Evolutionary conservation across 2,329 filamentous ascomycete genomes (phyloP).

Genomic region (Fusarium pseudocircinatum): DNA sequence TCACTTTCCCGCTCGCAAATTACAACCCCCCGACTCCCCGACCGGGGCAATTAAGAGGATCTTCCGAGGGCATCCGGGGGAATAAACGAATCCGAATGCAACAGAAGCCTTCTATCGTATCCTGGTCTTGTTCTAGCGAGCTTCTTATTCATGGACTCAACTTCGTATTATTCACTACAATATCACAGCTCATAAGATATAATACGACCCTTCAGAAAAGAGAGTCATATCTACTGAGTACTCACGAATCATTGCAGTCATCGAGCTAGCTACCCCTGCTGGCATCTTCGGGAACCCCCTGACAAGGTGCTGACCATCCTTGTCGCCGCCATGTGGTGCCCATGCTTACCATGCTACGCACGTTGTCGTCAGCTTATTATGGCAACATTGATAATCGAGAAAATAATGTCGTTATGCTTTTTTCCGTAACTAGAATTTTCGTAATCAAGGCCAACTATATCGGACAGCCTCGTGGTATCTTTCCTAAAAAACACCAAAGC

Average conservation of each 20-base stretch:
- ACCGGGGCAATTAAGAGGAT: not conserved
- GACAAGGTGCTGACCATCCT: slow-evolving; percentile 23
- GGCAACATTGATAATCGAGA: not conserved
- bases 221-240: not conserved
- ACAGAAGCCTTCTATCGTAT: not conserved
- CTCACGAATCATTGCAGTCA: not conserved
- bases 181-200: not conserved
- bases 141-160: not conserved
- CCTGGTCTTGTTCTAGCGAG: not conserved
- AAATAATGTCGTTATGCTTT: not conserved
- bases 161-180: not conserved
- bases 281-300: not conserved
- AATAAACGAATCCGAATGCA: slow-evolving; percentile 14
- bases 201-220: not conserved
- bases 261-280: slow-evolving; percentile 4
- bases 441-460: slow-evolving; percentile 1
- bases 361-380: slow-evolving; percentile 13
- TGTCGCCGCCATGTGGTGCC: slow-evolving; percentile 33
- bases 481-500: slow-evolving; percentile 29
- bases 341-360: slow-evolving; percentile 30
- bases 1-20: slow-evolving; percentile 1
- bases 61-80: slow-evolving; percentile 9
- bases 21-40: slow-evolving; percentile 7
- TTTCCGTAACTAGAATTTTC: not conserved
- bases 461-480: slow-evolving; percentile 31